Percentiles rank a stretch among this genome's conserved stretches.
phyloP scores from a whole-genome alignment of 345 rosid genomes.

The Limnanthes douglasii region DNA sequence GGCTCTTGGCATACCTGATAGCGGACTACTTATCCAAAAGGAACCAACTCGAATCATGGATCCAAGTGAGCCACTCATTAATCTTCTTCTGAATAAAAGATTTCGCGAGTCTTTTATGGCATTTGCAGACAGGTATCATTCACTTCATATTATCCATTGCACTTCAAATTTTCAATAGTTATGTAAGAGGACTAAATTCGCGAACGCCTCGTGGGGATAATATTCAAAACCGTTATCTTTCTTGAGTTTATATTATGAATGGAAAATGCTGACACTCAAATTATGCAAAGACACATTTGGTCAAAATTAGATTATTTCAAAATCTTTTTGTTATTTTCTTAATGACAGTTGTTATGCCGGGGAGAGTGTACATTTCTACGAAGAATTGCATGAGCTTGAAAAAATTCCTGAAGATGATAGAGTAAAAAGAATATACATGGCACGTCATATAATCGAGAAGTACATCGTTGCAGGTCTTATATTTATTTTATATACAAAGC shows the following conservation, averaged over 20 bases:
- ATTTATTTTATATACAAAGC: neutral
- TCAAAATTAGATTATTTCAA: no score
- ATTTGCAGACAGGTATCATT: constrained; percentile 70
- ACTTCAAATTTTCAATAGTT: no score
- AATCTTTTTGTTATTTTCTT: constrained; percentile 4
- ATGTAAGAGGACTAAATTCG: no score
- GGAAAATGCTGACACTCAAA: no score
- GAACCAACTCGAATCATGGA: constrained; percentile 30
- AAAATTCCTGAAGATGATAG: constrained; percentile 57
- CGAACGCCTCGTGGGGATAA: no score
- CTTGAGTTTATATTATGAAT: no score
- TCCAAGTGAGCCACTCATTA: constrained; percentile 65
- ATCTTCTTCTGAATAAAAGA: constrained; percentile 62
- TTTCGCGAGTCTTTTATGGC: constrained; percentile 82
- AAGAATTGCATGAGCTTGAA: constrained; percentile 61
- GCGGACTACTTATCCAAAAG: constrained; percentile 43
- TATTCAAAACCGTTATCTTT: no score
- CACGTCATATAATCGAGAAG: constrained; percentile 73
- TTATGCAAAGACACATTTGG: no score
- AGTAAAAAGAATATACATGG: constrained; percentile 73
- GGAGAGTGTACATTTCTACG: constrained; percentile 81
- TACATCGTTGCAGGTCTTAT: constrained; percentile 59
- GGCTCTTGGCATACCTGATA: constrained; percentile 85
- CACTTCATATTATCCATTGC: neutral
- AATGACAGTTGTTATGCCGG: constrained; percentile 71